phyloP scores from a whole-genome alignment of 371 early-diverging fungal species.

The Haplosporangium sp. region DNA sequence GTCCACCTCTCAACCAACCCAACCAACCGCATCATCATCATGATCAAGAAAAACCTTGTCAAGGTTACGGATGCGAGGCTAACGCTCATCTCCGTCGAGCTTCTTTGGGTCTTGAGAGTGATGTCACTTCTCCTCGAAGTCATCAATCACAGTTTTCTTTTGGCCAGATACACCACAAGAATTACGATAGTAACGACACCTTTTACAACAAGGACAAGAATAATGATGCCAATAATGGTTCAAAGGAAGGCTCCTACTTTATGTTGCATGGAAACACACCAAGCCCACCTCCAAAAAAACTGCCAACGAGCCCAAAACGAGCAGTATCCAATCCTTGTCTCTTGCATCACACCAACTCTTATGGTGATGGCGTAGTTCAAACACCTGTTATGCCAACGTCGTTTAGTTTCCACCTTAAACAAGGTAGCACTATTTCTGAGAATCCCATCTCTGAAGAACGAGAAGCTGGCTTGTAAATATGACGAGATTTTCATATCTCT shows the following conservation, averaged over 20 bases:
- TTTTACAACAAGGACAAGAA: not conserved
- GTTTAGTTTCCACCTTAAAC: not conserved
- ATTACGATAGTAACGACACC: slow-evolving; percentile 1
- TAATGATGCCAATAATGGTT: too few species aligned
- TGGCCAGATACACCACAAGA: slow-evolving; percentile 15
- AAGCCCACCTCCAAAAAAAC: not conserved
- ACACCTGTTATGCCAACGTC: slow-evolving; percentile 29
- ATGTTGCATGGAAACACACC: too few species aligned
- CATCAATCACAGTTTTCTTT: not conserved
- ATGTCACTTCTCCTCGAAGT: slow-evolving; percentile 1
- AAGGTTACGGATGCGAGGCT: slow-evolving; percentile 41
- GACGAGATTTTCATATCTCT: not conserved
- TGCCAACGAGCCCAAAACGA: too few species aligned
- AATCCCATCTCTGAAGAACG: slow-evolving; percentile 7
- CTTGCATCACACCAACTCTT: slow-evolving; percentile 32
- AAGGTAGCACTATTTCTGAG: not conserved
- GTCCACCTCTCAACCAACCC: not conserved
- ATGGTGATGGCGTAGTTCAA: slow-evolving; percentile 32
- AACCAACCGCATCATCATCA: not conserved
- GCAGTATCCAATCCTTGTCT: slow-evolving; percentile 51
- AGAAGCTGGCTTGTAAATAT: slow-evolving; percentile 1
- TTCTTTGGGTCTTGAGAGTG: slow-evolving; percentile 38
- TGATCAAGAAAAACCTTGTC: slow-evolving; percentile 7
- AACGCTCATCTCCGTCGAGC: slow-evolving; percentile 49
- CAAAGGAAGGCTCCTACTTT: not conserved